Evolutionary conservation across 371 early-diverging fungal genomes (phyloP).

Genomic region (Mucor racemosus): DNA sequence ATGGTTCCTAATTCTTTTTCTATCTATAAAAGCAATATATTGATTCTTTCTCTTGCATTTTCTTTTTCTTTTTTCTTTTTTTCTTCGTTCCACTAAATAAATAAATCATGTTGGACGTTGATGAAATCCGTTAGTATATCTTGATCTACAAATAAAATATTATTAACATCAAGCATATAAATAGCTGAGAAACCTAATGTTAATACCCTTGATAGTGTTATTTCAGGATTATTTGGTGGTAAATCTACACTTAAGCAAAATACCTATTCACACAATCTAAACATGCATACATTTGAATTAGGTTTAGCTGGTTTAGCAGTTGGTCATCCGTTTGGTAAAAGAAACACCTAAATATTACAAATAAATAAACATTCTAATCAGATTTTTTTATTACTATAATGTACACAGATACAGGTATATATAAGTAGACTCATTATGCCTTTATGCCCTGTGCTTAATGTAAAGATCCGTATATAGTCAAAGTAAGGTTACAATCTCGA

Average conservation of each 20-base stretch:
- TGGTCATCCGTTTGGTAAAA: slow-evolving; percentile 70
- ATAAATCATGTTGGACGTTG: slow-evolving; percentile 37
- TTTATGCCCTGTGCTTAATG: not conserved
- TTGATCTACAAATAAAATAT: not conserved
- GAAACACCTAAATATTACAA: not conserved
- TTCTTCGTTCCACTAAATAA: not conserved
- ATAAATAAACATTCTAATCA: slow-evolving; percentile 4
- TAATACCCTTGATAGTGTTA: slow-evolving; percentile 54
- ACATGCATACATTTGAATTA: slow-evolving; percentile 19
- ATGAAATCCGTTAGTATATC: slow-evolving; percentile 42
- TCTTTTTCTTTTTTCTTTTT: slow-evolving; percentile 14
- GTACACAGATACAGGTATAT: slow-evolving; percentile 42
- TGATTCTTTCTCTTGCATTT: slow-evolving; percentile 7
- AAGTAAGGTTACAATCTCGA: slow-evolving; percentile 64
- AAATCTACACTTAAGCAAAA: slow-evolving; percentile 6
- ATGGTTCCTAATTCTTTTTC: not conserved
- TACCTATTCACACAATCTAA: not conserved
- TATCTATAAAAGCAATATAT: not conserved
- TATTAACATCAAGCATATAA: not conserved
- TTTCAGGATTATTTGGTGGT: slow-evolving; percentile 68
- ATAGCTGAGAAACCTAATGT: slow-evolving; percentile 44
- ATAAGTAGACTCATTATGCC: not conserved
- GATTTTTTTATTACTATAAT: not conserved
- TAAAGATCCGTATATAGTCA: slow-evolving; percentile 37
- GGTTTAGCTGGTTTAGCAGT: slow-evolving; percentile 68